Evolutionary conservation across 257 asterid genomes (phyloP).

Genomic region (Datura wrightii): DNA sequence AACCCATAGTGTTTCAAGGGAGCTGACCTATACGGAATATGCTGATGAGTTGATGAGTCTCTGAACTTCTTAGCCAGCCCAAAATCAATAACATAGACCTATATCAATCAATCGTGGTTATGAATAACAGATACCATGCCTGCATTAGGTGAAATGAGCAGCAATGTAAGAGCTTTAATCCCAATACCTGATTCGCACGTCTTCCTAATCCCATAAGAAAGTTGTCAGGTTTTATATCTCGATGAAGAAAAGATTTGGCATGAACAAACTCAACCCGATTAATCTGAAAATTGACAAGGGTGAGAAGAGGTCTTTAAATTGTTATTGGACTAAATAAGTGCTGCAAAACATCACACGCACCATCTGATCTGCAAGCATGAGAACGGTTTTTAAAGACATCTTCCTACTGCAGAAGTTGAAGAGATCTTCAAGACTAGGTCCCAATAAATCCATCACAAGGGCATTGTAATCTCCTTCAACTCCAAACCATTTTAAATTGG

Average conservation of each 20-base stretch:
- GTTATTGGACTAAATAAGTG: constrained; percentile 15
- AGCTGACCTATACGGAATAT: constrained; percentile 73
- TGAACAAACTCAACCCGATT: constrained; percentile 66
- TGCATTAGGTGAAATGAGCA: background rate
- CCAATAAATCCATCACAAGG: constrained; percentile 74
- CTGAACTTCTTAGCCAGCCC: constrained; percentile 83
- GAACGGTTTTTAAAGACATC: constrained; percentile 72
- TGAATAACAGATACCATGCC: background rate
- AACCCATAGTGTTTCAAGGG: background rate
- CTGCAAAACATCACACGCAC: constrained; percentile 34
- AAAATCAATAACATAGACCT: constrained; percentile 65
- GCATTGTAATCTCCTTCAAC: constrained; percentile 79
- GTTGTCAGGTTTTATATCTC: constrained; percentile 80
- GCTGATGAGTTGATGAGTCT: constrained; percentile 64
- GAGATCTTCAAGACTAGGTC: constrained; percentile 80
- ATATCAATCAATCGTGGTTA: background rate
- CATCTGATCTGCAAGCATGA: constrained; percentile 87
- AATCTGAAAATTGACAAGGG: constrained; percentile 45
- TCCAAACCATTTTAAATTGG: constrained; percentile 68
- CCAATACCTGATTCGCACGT: constrained; percentile 70
- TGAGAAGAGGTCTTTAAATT: background rate
- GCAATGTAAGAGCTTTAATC: constrained; percentile 5
- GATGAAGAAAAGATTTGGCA: constrained; percentile 61
- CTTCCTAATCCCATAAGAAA: constrained; percentile 80
- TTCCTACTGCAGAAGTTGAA: constrained; percentile 73